phyloP scores from a whole-genome alignment of 2,329 filamentous ascomycete genomes.

The Beauveria scarabaeidicola region DNA sequence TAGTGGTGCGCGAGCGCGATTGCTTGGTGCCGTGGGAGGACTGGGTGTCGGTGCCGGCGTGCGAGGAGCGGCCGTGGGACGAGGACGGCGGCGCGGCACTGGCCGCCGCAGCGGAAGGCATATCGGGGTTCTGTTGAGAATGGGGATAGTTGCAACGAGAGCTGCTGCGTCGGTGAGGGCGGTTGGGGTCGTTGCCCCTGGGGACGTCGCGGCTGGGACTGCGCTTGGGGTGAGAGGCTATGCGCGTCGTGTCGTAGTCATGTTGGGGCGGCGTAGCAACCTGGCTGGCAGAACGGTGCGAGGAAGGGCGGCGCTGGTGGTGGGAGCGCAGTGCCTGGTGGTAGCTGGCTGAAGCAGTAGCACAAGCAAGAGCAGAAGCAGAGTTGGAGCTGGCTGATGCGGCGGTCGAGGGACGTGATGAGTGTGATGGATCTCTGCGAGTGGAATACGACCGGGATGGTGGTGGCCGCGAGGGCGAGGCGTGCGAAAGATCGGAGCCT shows the following conservation, averaged over 20 bases:
- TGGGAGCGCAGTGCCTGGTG: conserved; percentile 19
- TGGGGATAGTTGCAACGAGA: conserved; percentile 36
- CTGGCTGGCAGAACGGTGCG: conserved; percentile 35
- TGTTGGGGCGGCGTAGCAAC: conserved; percentile 41
- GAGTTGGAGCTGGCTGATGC: conserved; percentile 12
- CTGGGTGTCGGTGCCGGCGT: conserved; percentile 29
- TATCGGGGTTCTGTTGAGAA: conserved; percentile 29
- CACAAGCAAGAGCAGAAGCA: conserved; percentile 6
- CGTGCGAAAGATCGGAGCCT: conserved; percentile 17
- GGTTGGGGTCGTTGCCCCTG: conserved; percentile 43
- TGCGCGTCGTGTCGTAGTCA: conserved; percentile 65
- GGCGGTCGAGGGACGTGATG: conserved; percentile 18
- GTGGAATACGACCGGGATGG: conserved; percentile 28
- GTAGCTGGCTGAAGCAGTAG: not conserved
- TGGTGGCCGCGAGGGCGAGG: conserved; percentile 19
- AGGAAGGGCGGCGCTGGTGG: conserved; percentile 32
- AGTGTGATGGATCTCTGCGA: conserved; percentile 13
- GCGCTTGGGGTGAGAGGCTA: conserved; percentile 55
- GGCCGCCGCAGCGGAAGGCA: conserved; percentile 42
- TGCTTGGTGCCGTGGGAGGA: conserved; percentile 36
- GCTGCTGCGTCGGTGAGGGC: conserved; percentile 40
- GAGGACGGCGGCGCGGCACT: conserved; percentile 44
- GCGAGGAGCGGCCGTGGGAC: conserved; percentile 34
- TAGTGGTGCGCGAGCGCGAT: conserved; percentile 63
- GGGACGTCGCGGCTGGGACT: conserved; percentile 56